Conservation (phyloP, 345 rosid species). For the Laguncularia racemosa region DNA sequence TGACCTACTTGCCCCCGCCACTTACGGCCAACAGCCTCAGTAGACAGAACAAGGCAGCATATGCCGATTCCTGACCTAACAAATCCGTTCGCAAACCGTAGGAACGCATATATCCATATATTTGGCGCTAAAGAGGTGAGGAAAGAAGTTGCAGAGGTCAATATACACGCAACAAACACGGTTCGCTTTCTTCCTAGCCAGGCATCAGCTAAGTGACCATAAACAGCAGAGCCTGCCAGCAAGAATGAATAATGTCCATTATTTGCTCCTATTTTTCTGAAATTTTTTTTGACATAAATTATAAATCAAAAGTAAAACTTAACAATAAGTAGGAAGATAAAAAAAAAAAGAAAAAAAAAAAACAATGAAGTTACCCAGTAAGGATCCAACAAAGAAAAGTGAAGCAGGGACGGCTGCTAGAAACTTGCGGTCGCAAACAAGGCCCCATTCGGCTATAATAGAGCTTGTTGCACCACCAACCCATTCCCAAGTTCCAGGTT, state of each 20-base stretch:
- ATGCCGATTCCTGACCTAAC: constrained; percentile 55
- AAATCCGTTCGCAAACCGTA: constrained; percentile 61
- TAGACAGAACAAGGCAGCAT: constrained; percentile 63
- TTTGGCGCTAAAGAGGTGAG: constrained; percentile 66
- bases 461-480: constrained; percentile 36
- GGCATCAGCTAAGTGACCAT: constrained; percentile 51
- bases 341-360: background rate
- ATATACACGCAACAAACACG: constrained; percentile 33
- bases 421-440: constrained; percentile 55
- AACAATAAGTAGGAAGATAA: background rate
- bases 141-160: constrained; percentile 43
- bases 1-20: constrained; percentile 78
- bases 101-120: constrained; percentile 53
- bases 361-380: constrained; percentile 33
- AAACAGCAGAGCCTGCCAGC: constrained; percentile 47
- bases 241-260: background rate
- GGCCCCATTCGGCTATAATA: constrained; percentile 59
- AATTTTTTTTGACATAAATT: background rate
- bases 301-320: background rate
- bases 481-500: constrained; percentile 66
- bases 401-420: constrained; percentile 70
- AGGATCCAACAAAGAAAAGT: constrained; percentile 69
- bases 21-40: constrained; percentile 62
- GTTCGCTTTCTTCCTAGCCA: constrained; percentile 59
- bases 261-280: no score